Percentiles rank a stretch among this genome's conserved stretches.
phyloP scores from a whole-genome alignment of 2,329 filamentous ascomycete genomes.

The Neocucurbitaria cava region DNA sequence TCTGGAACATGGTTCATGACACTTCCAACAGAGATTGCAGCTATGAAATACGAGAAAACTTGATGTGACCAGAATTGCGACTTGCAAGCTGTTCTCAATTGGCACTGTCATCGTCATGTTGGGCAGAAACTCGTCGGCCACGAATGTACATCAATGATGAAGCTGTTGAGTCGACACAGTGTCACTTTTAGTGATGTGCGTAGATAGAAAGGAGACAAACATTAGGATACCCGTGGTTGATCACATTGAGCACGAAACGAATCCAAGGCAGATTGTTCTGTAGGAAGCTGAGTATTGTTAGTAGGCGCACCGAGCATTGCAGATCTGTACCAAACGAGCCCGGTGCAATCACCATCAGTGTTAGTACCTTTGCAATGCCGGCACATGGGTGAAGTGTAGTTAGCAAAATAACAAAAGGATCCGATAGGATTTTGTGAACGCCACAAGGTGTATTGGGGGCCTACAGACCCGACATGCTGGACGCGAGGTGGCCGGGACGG shows the following conservation, averaged over 20 bases:
- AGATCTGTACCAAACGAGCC: neutral
- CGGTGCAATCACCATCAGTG: neutral
- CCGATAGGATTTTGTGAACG: neutral
- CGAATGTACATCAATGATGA: neutral
- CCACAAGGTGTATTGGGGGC: neutral
- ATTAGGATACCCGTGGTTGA: neutral
- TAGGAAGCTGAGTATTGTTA: neutral
- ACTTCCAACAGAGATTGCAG: slow-evolving; percentile 10
- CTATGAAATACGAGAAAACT: slow-evolving; percentile 18
- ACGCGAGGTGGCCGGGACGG: neutral
- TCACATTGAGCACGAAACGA: neutral
- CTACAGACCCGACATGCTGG: neutral
- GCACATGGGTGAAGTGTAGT: neutral
- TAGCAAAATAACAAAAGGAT: neutral
- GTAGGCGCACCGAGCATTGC: neutral
- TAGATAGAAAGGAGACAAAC: neutral
- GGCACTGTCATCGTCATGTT: slow-evolving; percentile 3
- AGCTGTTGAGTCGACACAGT: neutral
- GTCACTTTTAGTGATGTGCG: neutral
- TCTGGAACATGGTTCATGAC: slow-evolving; percentile 7
- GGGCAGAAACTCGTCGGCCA: neutral
- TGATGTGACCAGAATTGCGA: slow-evolving; percentile 10
- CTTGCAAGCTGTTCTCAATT: slow-evolving; percentile 18
- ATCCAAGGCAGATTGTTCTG: neutral
- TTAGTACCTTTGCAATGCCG: neutral